Percentiles rank a stretch among this genome's conserved stretches.
Evolutionary conservation across 2,329 filamentous ascomycete genomes (phyloP).

Genomic region (Lecanoromycetidae sp.): DNA sequence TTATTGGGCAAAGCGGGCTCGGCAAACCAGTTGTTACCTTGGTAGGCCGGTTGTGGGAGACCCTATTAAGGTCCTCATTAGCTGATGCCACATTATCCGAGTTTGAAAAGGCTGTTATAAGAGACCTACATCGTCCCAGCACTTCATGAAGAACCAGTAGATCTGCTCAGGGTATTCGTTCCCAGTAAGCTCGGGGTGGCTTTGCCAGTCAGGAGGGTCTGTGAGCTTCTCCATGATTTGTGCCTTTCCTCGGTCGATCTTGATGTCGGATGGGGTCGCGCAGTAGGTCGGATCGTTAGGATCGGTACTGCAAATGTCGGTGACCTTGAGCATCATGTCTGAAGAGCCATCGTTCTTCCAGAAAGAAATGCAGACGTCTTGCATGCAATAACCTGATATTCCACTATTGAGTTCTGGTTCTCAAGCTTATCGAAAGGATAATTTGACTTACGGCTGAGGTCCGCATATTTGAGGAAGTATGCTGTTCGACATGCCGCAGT

Average conservation of each 20-base stretch:
- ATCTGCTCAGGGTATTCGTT: conserved; percentile 8
- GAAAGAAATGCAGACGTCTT: conserved; percentile 18
- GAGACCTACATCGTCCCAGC: conserved; percentile 17
- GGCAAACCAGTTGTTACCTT: conserved; percentile 17
- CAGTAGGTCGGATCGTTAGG: conserved; percentile 18
- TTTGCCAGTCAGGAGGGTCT: background rate
- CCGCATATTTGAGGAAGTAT: conserved; percentile 19
- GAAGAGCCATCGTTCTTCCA: conserved; percentile 15
- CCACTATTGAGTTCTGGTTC: background rate
- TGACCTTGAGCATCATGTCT: conserved; percentile 19
- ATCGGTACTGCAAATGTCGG: conserved; percentile 16
- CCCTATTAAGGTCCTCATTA: conserved; percentile 3
- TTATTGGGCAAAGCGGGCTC: conserved; percentile 13
- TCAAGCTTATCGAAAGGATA: background rate
- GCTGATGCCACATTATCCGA: background rate
- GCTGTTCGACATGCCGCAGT: too few relatives aligned
- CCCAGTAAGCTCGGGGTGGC: conserved; percentile 7
- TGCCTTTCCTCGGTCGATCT: conserved; percentile 15
- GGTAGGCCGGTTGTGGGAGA: conserved; percentile 15
- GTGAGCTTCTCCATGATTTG: conserved; percentile 12
- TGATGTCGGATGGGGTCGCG: conserved; percentile 16
- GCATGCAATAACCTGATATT: conserved; percentile 17
- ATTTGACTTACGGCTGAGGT: conserved; percentile 15
- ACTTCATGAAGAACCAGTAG: conserved; percentile 19
- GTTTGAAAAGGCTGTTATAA: background rate